phyloP scores from a whole-genome alignment of 768 basidiomycete genomes.

The Hericium erinaceus region DNA sequence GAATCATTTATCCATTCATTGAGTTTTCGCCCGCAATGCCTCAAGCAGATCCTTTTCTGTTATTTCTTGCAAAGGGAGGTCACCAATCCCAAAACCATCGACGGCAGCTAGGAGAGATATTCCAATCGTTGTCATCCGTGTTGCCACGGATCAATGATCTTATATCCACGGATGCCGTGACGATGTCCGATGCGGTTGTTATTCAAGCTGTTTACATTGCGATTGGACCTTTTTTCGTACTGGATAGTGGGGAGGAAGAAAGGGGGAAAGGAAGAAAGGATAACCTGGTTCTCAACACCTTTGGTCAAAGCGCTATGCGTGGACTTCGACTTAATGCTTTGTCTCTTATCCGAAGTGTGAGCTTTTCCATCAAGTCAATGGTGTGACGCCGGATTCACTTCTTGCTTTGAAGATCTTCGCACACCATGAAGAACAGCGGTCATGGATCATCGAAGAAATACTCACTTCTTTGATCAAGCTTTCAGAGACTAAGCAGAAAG shows the following conservation, averaged over 20 bases:
- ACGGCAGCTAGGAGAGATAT: conserved; percentile 53
- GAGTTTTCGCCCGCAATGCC: conserved; percentile 47
- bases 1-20: conserved; percentile 79
- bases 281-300: conserved; percentile 47
- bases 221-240: conserved; percentile 89
- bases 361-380: conserved; percentile 17
- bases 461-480: conserved; percentile 82
- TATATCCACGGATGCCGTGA: conserved; percentile 58
- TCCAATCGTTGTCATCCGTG: conserved; percentile 61
- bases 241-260: conserved; percentile 53
- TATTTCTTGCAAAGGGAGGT: conserved; percentile 37
- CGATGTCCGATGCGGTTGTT: conserved; percentile 87
- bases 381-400: background rate
- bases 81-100: conserved; percentile 25
- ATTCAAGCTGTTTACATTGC: conserved; percentile 90
- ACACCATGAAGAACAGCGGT: conserved; percentile 81
- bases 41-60: conserved; percentile 39
- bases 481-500: conserved; percentile 82
- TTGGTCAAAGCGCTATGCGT: conserved; percentile 76
- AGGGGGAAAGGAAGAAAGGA: conserved; percentile 45
- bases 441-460: conserved; percentile 98
- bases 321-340: conserved; percentile 75
- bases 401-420: conserved; percentile 66
- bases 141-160: conserved; percentile 70
- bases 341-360: conserved; percentile 75